These are phyloP conservation scores for Epipyxis sp. DNA, from an alignment of 108 stramenopile species.

Conservation along the genomic window DNA sequence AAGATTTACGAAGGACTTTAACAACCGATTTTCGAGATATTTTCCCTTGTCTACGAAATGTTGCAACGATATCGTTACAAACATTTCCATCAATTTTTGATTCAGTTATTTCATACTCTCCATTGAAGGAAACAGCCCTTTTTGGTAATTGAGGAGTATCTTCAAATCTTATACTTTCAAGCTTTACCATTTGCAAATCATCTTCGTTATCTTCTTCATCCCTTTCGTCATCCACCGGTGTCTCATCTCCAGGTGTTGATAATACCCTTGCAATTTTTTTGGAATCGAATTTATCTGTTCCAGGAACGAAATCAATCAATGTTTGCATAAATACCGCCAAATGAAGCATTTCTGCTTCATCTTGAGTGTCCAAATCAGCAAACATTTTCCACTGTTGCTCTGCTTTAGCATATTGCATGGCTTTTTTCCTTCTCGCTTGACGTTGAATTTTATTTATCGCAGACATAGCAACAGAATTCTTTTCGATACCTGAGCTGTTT, in stretches of 20 bases:
- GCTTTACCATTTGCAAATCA: neutral
- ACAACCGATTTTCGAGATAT: neutral
- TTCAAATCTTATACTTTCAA: neutral
- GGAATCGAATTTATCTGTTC: neutral
- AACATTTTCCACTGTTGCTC: conserved; percentile 37
- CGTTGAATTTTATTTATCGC: neutral
- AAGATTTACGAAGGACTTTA: conserved; percentile 32
- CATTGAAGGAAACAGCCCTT: neutral
- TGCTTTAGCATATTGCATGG: neutral
- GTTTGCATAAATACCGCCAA: conserved; percentile 35
- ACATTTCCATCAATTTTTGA: neutral
- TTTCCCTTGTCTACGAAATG: conserved; percentile 18
- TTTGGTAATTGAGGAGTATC: no score
- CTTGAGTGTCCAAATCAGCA: conserved; percentile 38
- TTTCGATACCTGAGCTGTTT: no score
- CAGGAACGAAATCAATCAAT: conserved; percentile 27
- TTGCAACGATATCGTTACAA: neutral
- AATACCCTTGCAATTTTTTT: neutral
- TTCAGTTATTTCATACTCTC: neutral
- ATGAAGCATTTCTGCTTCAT: conserved; percentile 38
- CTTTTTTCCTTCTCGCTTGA: neutral
- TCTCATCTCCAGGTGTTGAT: conserved; percentile 1
- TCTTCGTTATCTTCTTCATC: neutral
- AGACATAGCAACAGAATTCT: no score
- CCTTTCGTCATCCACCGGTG: conserved; percentile 12